A percentile compares a stretch with the other conserved stretches of the same genome.
phyloP scores from a whole-genome alignment of 1,284 basidiomycete species.

The Cutaneotrichosporon sp. region DNA sequence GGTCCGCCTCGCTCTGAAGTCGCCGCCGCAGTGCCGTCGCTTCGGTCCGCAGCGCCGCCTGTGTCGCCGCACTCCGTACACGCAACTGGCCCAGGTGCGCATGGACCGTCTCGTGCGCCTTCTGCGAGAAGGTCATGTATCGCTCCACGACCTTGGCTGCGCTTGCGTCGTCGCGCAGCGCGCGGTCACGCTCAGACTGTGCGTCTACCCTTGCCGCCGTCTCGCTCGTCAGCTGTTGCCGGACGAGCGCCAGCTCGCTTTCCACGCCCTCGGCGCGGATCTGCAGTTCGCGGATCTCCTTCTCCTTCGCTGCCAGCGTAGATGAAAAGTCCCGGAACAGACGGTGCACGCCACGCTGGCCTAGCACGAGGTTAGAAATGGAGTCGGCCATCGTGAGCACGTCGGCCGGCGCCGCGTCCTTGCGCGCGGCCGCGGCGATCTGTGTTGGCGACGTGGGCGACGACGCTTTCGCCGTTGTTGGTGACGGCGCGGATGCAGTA shows the following conservation, averaged over 20 bases:
- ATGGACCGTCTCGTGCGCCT: slow-evolving; percentile 66
- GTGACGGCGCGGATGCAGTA: background rate
- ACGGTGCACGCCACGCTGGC: slow-evolving; percentile 43
- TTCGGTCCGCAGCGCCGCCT: slow-evolving; percentile 54
- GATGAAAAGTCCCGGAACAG: slow-evolving; percentile 44
- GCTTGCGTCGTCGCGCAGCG: slow-evolving; percentile 63
- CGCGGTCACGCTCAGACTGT: slow-evolving; percentile 56
- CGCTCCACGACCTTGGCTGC: slow-evolving; percentile 79
- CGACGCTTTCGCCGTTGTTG: background rate
- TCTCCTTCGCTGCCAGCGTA: slow-evolving; percentile 32
- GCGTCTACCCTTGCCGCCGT: slow-evolving; percentile 59
- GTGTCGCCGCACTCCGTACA: slow-evolving; percentile 60
- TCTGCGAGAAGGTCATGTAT: slow-evolving; percentile 87
- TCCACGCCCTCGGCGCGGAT: slow-evolving; percentile 70
- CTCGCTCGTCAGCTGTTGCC: slow-evolving; percentile 62
- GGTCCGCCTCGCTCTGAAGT: slow-evolving; percentile 25
- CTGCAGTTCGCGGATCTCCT: slow-evolving; percentile 66
- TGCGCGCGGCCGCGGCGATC: slow-evolving; percentile 1
- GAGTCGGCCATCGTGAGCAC: slow-evolving; percentile 23
- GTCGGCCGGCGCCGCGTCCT: background rate
- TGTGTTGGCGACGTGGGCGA: slow-evolving; percentile 1
- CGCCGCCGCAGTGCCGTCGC: slow-evolving; percentile 18
- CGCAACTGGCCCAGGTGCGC: slow-evolving; percentile 55
- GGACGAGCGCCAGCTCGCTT: slow-evolving; percentile 52
- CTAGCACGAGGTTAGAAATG: slow-evolving; percentile 44